Conservation (phyloP, 2,329 filamentous ascomycete species). For the Purpureocillium lavendulum region DNA sequence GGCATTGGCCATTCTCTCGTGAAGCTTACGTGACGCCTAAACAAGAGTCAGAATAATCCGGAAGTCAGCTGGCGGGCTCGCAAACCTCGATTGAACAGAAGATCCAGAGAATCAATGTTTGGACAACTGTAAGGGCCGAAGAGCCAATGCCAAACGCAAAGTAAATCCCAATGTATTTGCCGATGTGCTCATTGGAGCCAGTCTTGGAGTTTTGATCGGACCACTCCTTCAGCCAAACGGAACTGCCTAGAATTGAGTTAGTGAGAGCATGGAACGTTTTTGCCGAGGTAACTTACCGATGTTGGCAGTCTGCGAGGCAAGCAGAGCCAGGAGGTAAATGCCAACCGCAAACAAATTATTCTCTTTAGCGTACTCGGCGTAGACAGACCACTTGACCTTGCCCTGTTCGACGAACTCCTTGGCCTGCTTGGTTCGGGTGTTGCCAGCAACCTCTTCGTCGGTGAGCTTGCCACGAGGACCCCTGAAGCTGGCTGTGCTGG, state of each 20-base stretch:
- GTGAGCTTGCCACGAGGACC: constrained; percentile 75
- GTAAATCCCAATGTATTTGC: constrained; percentile 90
- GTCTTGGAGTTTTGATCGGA: constrained; percentile 65
- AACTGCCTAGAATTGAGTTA: constrained; percentile 48
- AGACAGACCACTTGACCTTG: constrained; percentile 94
- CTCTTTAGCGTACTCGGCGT: constrained; percentile 87
- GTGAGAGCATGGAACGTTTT: not conserved
- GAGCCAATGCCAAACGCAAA: constrained; percentile 89
- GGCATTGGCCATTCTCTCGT: constrained; percentile 93
- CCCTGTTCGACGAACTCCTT: constrained; percentile 91
- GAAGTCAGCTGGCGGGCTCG: not conserved
- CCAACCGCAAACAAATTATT: constrained; percentile 80
- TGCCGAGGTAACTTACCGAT: constrained; percentile 51
- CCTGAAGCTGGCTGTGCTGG: constrained; percentile 84
- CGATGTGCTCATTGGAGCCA: constrained; percentile 65
- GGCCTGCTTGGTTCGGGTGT: constrained; percentile 70
- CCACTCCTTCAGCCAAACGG: constrained; percentile 92
- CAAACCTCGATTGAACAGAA: constrained; percentile 95
- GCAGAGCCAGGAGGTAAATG: constrained; percentile 68
- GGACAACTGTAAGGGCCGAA: constrained; percentile 75
- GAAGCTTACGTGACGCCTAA: constrained; percentile 85
- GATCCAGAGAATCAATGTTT: constrained; percentile 95
- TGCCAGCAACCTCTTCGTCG: constrained; percentile 70
- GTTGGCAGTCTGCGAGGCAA: constrained; percentile 73
- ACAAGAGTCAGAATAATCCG: constrained; percentile 6